phyloP scores from a whole-genome alignment of 305 asterid genomes.

The Rubia peregrina region DNA sequence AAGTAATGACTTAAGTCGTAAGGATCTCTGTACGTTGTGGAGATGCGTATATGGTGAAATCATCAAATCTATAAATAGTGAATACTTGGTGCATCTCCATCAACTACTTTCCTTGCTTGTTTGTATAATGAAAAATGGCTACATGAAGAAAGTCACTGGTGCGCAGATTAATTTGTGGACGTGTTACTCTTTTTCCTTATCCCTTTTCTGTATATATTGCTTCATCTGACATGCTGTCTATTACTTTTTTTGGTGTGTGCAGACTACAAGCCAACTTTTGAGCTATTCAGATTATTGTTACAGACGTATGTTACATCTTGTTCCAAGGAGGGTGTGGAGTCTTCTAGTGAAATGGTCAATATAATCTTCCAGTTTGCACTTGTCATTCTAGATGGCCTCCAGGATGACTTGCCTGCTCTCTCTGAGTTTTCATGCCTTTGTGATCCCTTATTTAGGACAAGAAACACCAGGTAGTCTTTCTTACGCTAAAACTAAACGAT shows the following conservation, averaged over 20 bases:
- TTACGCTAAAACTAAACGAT: neutral
- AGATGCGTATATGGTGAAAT: conserved; percentile 48
- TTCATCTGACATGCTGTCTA: conserved; percentile 15
- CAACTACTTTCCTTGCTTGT: conserved; percentile 59
- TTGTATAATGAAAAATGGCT: conserved; percentile 46
- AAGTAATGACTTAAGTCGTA: conserved; percentile 46
- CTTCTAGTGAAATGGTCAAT: conserved; percentile 39
- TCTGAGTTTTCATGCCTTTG: conserved; percentile 45
- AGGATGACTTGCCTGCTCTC: conserved; percentile 33
- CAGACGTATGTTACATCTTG: conserved; percentile 43
- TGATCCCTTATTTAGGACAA: conserved; percentile 54
- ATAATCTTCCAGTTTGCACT: conserved; percentile 54
- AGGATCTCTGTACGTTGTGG: conserved; percentile 45
- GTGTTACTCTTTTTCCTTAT: neutral
- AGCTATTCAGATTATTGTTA: conserved; percentile 48
- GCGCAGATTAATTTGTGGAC: conserved; percentile 13
- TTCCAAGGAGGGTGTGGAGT: conserved; percentile 29
- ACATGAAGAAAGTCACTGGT: conserved; percentile 56
- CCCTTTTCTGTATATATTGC: conserved; percentile 5
- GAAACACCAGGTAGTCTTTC: conserved; percentile 52
- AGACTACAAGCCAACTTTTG: conserved; percentile 53
- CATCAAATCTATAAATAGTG: conserved; percentile 33
- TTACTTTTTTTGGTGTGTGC: conserved; percentile 19
- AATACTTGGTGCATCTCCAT: conserved; percentile 36
- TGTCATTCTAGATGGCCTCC: conserved; percentile 62